Base-by-base conservation (phyloP, 495 filamentous ascomycete species). In the Hyaloscypha finlandica region DNA sequence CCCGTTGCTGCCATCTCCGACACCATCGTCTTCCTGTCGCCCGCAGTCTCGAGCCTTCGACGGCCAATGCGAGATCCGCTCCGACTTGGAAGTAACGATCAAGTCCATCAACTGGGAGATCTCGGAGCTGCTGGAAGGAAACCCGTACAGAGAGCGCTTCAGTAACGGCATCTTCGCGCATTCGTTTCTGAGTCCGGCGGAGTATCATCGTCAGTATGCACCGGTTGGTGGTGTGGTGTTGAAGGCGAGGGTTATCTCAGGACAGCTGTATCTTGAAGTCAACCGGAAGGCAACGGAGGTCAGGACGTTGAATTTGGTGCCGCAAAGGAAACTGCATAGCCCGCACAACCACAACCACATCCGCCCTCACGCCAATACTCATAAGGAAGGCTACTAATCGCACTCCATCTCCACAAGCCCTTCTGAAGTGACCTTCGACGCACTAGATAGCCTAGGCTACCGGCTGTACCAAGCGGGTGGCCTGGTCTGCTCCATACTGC, bases 31-130 rank as follows among this genome's bases (percentile, higher is more conserved):
- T 0, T 62, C 22, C 33, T 51, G n/a, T 48, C 37, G 33, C 59
- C 59, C 8, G 45, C 61, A 11, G 61, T 55, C 61, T 54, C 51
- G 25, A 63, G 25, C 45, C 16, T 55, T 54, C 11, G 61, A 31
- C 19, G 61, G 61, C 19, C 45, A 63, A 25, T 63, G 61, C 42
- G 61, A 37, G 51, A 63, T 63, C 11, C 51, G 61, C 25, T 37
- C 45, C 48, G 51, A 35, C 48, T 53, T 22, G 8, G 48, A 42
- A 20, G 61, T 63, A 20, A 63, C 14, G 9, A 63, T 63, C 61
- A 53, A 55, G 37, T 54, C 16, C 32, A 52, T 63, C 16, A 48
- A 53, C 39, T 65, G 63, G 52, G 11, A 65, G 32, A 58, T 65
- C 53, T 30, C 9, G 29, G 63, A 65, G 35, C 35, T 58, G 2